Conservation (phyloP, 106 monocot species). For the Dioscorea zingiberensis region DNA sequence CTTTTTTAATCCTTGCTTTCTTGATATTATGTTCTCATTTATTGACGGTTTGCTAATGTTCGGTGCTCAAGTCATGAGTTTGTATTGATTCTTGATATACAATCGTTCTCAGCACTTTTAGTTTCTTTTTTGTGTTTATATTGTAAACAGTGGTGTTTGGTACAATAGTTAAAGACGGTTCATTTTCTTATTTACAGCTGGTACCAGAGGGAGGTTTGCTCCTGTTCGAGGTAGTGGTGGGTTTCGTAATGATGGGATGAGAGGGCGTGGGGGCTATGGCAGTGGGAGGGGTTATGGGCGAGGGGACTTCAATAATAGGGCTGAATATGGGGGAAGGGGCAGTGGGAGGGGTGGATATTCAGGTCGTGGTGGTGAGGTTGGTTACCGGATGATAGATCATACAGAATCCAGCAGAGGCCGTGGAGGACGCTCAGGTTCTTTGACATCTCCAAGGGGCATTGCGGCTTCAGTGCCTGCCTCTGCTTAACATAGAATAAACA, state of each 20-base stretch:
- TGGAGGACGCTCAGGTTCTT: constrained; percentile 24
- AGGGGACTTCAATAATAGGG: constrained; percentile 29
- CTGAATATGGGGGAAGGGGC: constrained; percentile 37
- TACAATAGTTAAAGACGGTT: no score
- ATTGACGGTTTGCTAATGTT: no score
- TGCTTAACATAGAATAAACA: constrained; percentile 3
- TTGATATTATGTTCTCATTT: no score
- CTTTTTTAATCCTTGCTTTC: no score
- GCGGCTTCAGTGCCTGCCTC: constrained; percentile 15
- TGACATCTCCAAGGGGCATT: neutral
- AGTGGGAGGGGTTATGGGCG: constrained; percentile 57
- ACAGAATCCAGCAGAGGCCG: constrained; percentile 20
- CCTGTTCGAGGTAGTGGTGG: constrained; percentile 46
- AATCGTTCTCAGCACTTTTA: no score
- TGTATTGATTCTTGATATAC: no score
- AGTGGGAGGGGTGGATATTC: constrained; percentile 33
- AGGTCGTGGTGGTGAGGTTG: constrained; percentile 28
- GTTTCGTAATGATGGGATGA: constrained; percentile 42
- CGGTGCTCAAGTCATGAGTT: no score
- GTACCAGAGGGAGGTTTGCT: constrained; percentile 38
- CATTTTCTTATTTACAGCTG: constrained; percentile 28
- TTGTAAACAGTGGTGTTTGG: no score
- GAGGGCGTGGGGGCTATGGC: constrained; percentile 45
- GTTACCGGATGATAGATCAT: constrained; percentile 51
- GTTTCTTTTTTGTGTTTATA: no score